Evolutionary conservation across 768 basidiomycete genomes (phyloP), one percentile per base, ranked within the genome.

Genomic region (Naganishia onofrii): DNA sequence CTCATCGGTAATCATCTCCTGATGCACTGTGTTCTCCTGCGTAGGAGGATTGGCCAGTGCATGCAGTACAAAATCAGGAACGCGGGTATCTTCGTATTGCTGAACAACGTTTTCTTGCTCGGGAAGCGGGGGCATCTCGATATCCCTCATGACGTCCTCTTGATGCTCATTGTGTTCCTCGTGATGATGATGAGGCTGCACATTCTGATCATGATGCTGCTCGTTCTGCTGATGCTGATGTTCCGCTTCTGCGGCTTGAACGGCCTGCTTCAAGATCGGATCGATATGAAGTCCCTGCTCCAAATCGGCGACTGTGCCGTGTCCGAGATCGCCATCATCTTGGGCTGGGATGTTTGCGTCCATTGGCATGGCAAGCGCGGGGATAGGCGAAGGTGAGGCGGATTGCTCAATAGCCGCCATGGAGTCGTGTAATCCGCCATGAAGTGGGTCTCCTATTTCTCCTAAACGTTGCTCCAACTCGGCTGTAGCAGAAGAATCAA

Each of bases 201-300:
- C 52, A n/a, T 68, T 34, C 17, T 56, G 32, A 21, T 56, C n/a
- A 6, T 51, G 67, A n/a, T 46, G 53, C 19, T 42, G 53, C 21
- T 56, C 52, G 10, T 68, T 34, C 17, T 56, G 32, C 29, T 56
- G 34, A 6, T 51, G 67, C 19, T 26, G 34, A 2, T 52, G 67
- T 31, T 54, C 32, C 26, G 51, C 52, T 56, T 58, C 68, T 10
- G 55, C 68, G 15, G 57, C 68, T 17, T 57, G 56, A 10, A 57
- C 68, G 31, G 46, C 58, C 32, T 69, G 68, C 34, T 69, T 58
- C 44, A 69, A 56, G 12, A 69, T 36, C 46, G 68, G 44, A 51
- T 69, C 58, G 68, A 69, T 63, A 44, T 63, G 60, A 9, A 63
- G 60, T 1, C 23, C n/a, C 38, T 63, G 60, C 2, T 63, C 60